Conservation (phyloP, 768 basidiomycete genomes). For the Boletus rubroflammeus region DNA sequence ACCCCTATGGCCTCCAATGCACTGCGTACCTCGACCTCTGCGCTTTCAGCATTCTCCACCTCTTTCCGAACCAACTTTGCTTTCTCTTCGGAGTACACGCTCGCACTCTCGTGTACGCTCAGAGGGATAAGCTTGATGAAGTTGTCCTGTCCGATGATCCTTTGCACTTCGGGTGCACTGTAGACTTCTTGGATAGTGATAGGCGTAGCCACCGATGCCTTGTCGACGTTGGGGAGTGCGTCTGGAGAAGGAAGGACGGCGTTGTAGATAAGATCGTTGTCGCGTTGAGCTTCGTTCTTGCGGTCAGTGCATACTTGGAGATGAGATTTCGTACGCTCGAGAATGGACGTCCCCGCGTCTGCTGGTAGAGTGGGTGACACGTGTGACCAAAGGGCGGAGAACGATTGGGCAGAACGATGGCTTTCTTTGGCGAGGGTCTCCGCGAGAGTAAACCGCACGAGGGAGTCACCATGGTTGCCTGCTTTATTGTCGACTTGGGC, state of each 20-base stretch:
- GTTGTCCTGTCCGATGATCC: conserved; percentile 89
- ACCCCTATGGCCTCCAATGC: conserved; percentile 81
- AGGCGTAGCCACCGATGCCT: conserved; percentile 73
- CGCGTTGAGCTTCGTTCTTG: conserved; percentile 70
- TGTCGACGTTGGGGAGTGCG: conserved; percentile 78
- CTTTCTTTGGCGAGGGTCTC: conserved; percentile 85
- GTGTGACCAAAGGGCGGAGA: conserved; percentile 68
- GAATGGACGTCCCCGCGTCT: conserved; percentile 76
- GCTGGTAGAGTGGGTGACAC: conserved; percentile 80
- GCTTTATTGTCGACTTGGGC: conserved; percentile 71
- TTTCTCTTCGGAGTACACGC: conserved; percentile 97
- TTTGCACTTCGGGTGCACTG: conserved; percentile 84
- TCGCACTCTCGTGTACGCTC: conserved; percentile 93
- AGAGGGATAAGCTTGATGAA: conserved; percentile 86
- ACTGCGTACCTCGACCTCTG: conserved; percentile 76
- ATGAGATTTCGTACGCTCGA: conserved; percentile 83
- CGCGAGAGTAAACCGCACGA: conserved; percentile 74
- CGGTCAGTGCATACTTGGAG: conserved; percentile 72
- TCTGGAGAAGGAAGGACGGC: conserved; percentile 79
- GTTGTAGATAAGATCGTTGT: conserved; percentile 98
- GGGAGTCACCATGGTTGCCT: conserved; percentile 81
- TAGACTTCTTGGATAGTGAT: conserved; percentile 96
- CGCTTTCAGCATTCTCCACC: conserved; percentile 80
- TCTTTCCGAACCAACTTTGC: conserved; percentile 89
- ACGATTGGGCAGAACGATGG: conserved; percentile 58